Percentiles rank a stretch among this genome's conserved stretches.
Evolutionary conservation across 257 asterid species (phyloP).

Genomic region (Knoxia roxburghii): DNA sequence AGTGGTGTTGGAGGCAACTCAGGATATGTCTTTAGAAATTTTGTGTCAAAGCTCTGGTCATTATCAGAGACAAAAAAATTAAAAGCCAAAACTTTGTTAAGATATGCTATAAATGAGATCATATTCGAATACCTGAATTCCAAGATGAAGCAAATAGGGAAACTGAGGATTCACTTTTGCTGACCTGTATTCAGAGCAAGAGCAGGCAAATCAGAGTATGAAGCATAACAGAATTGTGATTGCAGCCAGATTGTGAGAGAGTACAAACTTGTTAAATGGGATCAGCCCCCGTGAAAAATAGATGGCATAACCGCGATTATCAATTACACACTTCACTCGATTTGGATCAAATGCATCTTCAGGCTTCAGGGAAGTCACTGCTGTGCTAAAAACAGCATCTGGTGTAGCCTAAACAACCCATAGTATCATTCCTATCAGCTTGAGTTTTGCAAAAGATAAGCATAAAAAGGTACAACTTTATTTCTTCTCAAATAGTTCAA

Average conservation of each 20-base stretch:
- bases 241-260: conserved; percentile 4
- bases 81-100: neutral
- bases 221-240: conserved; percentile 1
- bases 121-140: conserved; percentile 60
- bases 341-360: conserved; percentile 85
- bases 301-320: conserved; percentile 72
- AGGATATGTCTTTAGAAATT: conserved; percentile 65
- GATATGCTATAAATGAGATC: neutral
- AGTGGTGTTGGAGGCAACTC: conserved; percentile 73
- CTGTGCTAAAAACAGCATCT: conserved; percentile 89
- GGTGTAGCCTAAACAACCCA: conserved; percentile 65
- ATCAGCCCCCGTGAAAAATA: conserved; percentile 80
- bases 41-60: conserved; percentile 71
- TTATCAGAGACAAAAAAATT: conserved; percentile 10
- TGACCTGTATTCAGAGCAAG: conserved; percentile 41
- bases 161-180: conserved; percentile 62
- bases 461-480: too few species aligned
- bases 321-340: conserved; percentile 82
- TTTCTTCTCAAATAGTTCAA: neutral
- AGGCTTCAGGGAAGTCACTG: conserved; percentile 68
- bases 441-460: conserved; percentile 4
- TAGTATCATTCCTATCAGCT: neutral
- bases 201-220: conserved; percentile 7
- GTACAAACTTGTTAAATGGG: conserved; percentile 77
- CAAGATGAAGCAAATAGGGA: conserved; percentile 87